Conservation (phyloP, 2,329 filamentous ascomycete species). For the Phialophora macrospora region DNA sequence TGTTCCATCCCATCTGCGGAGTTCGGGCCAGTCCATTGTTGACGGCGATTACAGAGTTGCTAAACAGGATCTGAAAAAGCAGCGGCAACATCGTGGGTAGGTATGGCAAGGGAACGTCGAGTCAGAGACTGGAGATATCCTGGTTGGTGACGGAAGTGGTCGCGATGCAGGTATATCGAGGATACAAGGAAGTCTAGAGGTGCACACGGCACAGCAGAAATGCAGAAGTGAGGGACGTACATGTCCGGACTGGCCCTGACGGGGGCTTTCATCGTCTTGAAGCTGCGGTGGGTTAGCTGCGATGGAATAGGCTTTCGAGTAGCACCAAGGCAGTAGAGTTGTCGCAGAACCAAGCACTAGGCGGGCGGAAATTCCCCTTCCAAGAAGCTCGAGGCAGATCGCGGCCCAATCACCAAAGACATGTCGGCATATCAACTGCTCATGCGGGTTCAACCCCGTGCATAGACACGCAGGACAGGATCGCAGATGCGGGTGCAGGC, state of each 20-base stretch:
- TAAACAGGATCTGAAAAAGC: constrained; percentile 28
- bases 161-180: background rate
- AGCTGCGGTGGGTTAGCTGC: background rate
- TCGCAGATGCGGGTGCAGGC: background rate
- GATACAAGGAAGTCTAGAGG: background rate
- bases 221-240: background rate
- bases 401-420: background rate
- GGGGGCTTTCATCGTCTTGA: background rate
- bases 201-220: background rate
- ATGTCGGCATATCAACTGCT: background rate
- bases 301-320: background rate
- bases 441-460: background rate
- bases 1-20: constrained; percentile 55
- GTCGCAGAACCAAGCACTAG: background rate
- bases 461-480: background rate
- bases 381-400: background rate
- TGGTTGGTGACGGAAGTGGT: background rate
- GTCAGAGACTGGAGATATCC: background rate
- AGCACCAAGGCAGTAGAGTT: background rate
- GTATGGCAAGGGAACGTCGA: background rate
- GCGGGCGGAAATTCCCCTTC: background rate
- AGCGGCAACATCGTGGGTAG: constrained; percentile 21
- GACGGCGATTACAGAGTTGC: constrained; percentile 38
- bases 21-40: constrained; percentile 51
- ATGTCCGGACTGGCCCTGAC: background rate